A percentile compares a stretch with the other conserved stretches of the same genome.
Evolutionary conservation across 2,329 filamentous ascomycete species (phyloP).

Genomic region (Phyllosticta citribraziliensis): DNA sequence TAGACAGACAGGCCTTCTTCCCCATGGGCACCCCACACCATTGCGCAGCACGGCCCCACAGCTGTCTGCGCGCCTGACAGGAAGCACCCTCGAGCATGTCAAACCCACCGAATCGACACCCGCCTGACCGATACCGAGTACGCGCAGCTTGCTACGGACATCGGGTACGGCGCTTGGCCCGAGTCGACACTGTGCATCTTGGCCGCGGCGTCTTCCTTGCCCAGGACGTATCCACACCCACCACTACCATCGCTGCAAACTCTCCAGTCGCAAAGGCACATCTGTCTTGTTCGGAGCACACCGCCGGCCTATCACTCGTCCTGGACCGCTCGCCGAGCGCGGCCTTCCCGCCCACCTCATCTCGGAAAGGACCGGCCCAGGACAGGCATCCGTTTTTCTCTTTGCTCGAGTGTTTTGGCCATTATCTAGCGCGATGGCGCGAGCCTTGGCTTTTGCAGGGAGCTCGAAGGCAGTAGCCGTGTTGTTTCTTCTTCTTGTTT

Average conservation of each 20-base stretch:
- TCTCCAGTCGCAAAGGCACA: neutral
- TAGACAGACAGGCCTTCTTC: neutral
- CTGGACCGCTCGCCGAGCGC: neutral
- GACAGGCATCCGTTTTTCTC: neutral
- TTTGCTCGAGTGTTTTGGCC: neutral
- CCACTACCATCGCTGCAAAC: neutral
- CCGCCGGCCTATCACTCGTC: neutral
- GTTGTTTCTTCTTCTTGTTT: neutral
- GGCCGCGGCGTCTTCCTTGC: neutral
- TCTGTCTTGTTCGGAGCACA: neutral
- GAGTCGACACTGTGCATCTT: neutral
- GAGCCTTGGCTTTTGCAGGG: neutral
- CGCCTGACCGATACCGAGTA: neutral
- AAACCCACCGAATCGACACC: neutral
- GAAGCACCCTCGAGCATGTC: neutral
- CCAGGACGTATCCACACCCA: neutral
- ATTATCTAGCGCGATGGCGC: neutral
- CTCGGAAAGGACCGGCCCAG: neutral
- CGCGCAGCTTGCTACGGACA: neutral
- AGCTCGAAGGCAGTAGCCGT: neutral
- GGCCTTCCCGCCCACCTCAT: neutral
- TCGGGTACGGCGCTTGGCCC: neutral
- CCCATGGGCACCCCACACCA: neutral
- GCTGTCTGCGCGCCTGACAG: neutral
- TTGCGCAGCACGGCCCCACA: neutral